Evolutionary conservation across 208 protist genomes (phyloP).

Genomic region (Entamoeba histolytica): DNA sequence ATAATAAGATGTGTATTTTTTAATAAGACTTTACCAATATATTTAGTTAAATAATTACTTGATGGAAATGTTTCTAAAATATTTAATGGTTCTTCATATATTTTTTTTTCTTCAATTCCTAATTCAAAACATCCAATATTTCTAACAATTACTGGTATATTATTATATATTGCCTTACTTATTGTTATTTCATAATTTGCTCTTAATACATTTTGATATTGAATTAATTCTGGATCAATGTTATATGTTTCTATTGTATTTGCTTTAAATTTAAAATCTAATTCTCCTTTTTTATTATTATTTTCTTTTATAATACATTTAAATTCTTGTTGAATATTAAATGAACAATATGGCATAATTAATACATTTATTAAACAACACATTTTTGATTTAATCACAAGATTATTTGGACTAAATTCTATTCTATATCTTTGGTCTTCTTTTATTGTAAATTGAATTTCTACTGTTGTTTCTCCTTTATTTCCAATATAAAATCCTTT

Average conservation of each 20-base stretch:
- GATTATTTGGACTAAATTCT: not conserved
- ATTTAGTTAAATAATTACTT: not conserved
- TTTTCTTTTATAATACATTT: not conserved
- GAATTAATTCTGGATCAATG: not conserved
- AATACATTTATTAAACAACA: not conserved
- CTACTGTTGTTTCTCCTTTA: not conserved
- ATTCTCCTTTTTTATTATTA: not conserved
- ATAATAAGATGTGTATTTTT: not conserved
- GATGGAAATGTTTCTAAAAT: not conserved
- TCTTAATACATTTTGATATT: not conserved
- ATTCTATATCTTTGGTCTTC: not conserved
- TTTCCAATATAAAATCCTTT: not conserved
- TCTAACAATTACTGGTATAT: not conserved
- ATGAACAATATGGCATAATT: not conserved
- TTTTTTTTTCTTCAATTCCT: not conserved
- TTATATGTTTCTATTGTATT: not conserved
- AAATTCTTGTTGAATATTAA: not conserved
- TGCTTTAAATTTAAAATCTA: not conserved
- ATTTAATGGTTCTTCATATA: not conserved
- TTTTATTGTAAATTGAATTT: not conserved
- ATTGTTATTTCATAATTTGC: not conserved
- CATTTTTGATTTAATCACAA: not conserved
- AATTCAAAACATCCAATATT: not conserved
- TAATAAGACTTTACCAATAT: not conserved
- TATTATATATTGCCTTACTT: not conserved